A percentile compares a stretch with the other conserved stretches of the same genome.
Evolutionary conservation across 2,329 filamentous ascomycete genomes (phyloP).

Genomic region (Aaosphaeria arxii): DNA sequence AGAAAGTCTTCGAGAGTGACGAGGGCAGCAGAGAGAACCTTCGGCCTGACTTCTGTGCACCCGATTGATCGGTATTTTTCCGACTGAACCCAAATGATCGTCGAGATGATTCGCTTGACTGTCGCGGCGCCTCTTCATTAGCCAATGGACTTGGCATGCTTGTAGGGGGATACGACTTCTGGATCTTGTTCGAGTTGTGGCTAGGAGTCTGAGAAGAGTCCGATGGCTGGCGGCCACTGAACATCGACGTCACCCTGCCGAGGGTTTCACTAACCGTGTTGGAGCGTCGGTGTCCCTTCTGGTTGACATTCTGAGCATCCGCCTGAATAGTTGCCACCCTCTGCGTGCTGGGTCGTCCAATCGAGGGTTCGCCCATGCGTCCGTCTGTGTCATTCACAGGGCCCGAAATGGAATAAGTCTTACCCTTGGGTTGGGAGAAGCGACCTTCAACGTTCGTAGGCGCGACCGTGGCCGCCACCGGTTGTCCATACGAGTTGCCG

Average conservation of each 20-base stretch:
- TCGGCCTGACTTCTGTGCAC: constrained; percentile 39
- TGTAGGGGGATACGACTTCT: constrained; percentile 79
- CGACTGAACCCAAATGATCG: constrained; percentile 50
- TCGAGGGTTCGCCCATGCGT: constrained; percentile 44
- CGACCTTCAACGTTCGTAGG: constrained; percentile 86
- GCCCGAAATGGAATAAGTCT: constrained; percentile 70
- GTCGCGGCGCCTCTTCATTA: constrained; percentile 53
- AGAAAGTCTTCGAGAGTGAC: constrained; percentile 47
- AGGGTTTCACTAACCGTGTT: constrained; percentile 69
- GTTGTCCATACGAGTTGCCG: constrained; percentile 79
- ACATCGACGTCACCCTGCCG: constrained; percentile 77
- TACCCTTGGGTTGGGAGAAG: constrained; percentile 72
- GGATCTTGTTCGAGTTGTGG: constrained; percentile 60
- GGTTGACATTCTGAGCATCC: constrained; percentile 58
- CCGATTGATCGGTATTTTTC: constrained; percentile 41
- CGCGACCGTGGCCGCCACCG: constrained; percentile 80
- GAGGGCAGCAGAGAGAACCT: constrained; percentile 51
- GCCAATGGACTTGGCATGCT: constrained; percentile 78
- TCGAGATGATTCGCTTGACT: constrained; percentile 48
- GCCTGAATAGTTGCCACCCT: constrained; percentile 52
- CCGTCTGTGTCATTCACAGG: constrained; percentile 55
- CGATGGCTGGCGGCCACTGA: constrained; percentile 54
- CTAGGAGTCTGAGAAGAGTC: constrained; percentile 29
- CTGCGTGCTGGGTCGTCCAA: constrained; percentile 59
- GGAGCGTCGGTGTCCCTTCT: constrained; percentile 69